Percentiles rank a stretch among this genome's conserved stretches.
Conservation (phyloP, 192 early-diverging fungal species). For the Umbelopsis vinacea region DNA sequence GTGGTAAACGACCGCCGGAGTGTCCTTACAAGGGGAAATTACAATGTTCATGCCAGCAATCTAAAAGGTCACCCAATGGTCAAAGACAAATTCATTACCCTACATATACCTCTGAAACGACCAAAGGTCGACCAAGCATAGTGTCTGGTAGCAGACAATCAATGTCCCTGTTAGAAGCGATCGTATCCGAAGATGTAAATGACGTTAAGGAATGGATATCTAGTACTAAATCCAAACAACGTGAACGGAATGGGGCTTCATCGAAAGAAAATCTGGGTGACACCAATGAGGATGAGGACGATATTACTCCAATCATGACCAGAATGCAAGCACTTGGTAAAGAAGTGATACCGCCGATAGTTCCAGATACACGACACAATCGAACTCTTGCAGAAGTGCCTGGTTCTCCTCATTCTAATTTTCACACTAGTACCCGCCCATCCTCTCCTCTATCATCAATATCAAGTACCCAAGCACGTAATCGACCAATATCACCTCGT, state of each 20-base stretch:
- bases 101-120: not conserved
- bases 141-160: not conserved
- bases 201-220: slow-evolving; percentile 6
- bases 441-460: too few species aligned
- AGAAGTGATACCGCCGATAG: not conserved
- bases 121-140: not conserved
- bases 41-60: slow-evolving; percentile 6
- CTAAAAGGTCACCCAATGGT: not conserved
- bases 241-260: not conserved
- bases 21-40: slow-evolving; percentile 16
- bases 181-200: not conserved
- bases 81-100: not conserved
- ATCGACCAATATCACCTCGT: not conserved
- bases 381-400: too few species aligned
- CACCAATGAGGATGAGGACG: not conserved
- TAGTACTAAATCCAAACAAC: not conserved
- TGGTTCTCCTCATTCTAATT: too few species aligned
- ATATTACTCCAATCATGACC: not conserved
- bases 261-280: too few species aligned
- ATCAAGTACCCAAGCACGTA: not conserved
- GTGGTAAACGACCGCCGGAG: not conserved
- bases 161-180: not conserved
- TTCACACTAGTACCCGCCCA: too few species aligned
- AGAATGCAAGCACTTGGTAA: not conserved
- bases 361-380: too few species aligned